A percentile compares a stretch with the other conserved stretches of the same genome.
These are phyloP conservation scores for Scytalidium lignicola DNA, from an alignment of 2,329 filamentous ascomycete genomes.

Conservation along the genomic window DNA sequence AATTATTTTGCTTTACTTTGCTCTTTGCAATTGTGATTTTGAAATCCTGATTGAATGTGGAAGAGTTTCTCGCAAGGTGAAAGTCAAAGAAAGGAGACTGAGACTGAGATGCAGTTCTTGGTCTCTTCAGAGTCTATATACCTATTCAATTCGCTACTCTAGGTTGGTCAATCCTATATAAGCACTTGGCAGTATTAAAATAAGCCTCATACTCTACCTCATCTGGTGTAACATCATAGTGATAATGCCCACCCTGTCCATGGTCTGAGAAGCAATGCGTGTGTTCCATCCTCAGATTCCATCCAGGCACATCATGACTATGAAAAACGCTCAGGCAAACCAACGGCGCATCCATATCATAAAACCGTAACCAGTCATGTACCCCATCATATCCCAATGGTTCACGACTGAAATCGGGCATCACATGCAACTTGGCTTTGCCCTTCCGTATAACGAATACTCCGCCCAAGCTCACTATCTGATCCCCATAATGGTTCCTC, in stretches of 20 bases:
- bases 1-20: no score
- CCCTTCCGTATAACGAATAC: conserved; percentile 35
- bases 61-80: no score
- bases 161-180: conserved; percentile 34
- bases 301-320: conserved; percentile 32
- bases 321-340: conserved; percentile 38
- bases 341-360: conserved; percentile 31
- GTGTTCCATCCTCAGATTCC: conserved; percentile 39
- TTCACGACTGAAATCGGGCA: conserved; percentile 35
- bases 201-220: conserved; percentile 42
- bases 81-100: no score
- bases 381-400: conserved; percentile 27
- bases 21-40: no score
- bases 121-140: no score
- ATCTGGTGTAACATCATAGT: conserved; percentile 32
- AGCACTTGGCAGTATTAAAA: conserved; percentile 35
- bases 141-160: neutral
- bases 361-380: conserved; percentile 36
- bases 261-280: conserved; percentile 38
- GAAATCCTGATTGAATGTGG: no score
- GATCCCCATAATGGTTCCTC: conserved; percentile 27
- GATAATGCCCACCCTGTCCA: conserved; percentile 39
- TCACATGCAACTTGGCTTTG: conserved; percentile 35
- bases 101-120: no score
- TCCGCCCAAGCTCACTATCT: conserved; percentile 34